Evolutionary conservation across 345 rosid genomes (phyloP).

Genomic region (Euphorbia tirucalli): DNA sequence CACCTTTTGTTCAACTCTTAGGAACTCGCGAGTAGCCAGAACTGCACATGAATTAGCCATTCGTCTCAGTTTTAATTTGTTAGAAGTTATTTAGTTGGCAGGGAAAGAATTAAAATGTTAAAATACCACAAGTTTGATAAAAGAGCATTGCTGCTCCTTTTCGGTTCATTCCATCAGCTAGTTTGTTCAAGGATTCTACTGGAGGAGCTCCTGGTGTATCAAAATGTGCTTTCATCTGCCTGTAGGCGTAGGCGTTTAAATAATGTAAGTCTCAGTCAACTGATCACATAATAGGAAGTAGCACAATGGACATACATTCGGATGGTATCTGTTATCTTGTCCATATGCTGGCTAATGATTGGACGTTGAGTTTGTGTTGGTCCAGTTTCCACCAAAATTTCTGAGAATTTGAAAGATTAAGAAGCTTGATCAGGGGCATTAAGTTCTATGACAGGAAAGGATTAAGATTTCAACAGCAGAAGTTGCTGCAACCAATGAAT

Average conservation of each 20-base stretch:
- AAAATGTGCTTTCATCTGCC: constrained; percentile 76
- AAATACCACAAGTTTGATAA: constrained; percentile 77
- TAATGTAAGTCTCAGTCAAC: neutral
- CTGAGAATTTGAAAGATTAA: constrained; percentile 34
- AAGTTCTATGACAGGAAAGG: neutral
- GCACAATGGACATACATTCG: constrained; percentile 39
- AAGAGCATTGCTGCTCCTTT: constrained; percentile 79
- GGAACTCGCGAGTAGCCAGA: constrained; percentile 53
- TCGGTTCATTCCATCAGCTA: constrained; percentile 64
- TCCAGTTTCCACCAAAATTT: constrained; percentile 68
- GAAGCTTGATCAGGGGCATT: neutral
- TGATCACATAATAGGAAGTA: neutral
- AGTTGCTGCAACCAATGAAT: neutral
- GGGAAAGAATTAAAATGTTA: constrained; percentile 9
- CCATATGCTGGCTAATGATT: constrained; percentile 36
- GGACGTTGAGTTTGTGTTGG: constrained; percentile 68
- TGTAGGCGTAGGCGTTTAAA: constrained; percentile 31
- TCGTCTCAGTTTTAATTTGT: too few species aligned
- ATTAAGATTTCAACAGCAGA: constrained; percentile 10
- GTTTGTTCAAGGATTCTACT: constrained; percentile 62
- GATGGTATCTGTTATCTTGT: constrained; percentile 66
- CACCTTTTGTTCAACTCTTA: constrained; percentile 52
- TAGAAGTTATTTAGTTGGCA: neutral
- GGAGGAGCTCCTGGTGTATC: constrained; percentile 72
- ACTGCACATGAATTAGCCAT: constrained; percentile 41